Percentiles rank a stretch among this genome's conserved stretches.
These are phyloP conservation scores for Letharia columbiana DNA, from an alignment of 495 filamentous ascomycete species.

Conservation along the genomic window DNA sequence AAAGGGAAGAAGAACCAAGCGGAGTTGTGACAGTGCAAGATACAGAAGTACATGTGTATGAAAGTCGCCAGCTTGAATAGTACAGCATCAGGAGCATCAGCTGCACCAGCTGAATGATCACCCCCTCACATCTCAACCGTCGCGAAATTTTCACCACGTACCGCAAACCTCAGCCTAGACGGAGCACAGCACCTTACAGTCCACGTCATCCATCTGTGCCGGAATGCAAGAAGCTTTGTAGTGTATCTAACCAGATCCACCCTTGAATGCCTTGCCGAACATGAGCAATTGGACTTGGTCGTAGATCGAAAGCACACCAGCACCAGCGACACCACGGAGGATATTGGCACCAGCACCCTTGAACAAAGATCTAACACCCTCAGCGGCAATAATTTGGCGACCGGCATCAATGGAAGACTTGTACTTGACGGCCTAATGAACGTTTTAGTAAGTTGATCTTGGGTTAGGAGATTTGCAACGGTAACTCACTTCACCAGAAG, in stretches of 20 bases:
- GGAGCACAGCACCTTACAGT: constrained; percentile 21
- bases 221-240: constrained; percentile 19
- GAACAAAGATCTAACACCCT: constrained; percentile 97
- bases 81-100: constrained; percentile 28
- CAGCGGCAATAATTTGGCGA: constrained; percentile 90
- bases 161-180: constrained; percentile 3
- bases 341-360: constrained; percentile 99
- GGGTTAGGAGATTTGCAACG: not conserved
- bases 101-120: constrained; percentile 23
- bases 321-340: constrained; percentile 99
- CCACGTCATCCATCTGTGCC: constrained; percentile 15
- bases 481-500: constrained; percentile 60
- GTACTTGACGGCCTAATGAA: constrained; percentile 92
- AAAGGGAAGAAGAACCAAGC: constrained; percentile 22
- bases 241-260: constrained; percentile 65
- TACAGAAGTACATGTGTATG: constrained; percentile 29
- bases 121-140: constrained; percentile 20
- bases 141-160: constrained; percentile 10
- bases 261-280: constrained; percentile 99
- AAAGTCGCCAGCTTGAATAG: constrained; percentile 26
- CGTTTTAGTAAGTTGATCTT: not conserved
- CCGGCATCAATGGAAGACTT: constrained; percentile 86
- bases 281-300: constrained; percentile 97
- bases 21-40: constrained; percentile 24
- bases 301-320: constrained; percentile 99